A percentile compares a stretch with the other conserved stretches of the same genome.
These are phyloP conservation scores for Diaporthe ilicicola DNA, from an alignment of 2,329 filamentous ascomycete genomes.

Conservation along the genomic window DNA sequence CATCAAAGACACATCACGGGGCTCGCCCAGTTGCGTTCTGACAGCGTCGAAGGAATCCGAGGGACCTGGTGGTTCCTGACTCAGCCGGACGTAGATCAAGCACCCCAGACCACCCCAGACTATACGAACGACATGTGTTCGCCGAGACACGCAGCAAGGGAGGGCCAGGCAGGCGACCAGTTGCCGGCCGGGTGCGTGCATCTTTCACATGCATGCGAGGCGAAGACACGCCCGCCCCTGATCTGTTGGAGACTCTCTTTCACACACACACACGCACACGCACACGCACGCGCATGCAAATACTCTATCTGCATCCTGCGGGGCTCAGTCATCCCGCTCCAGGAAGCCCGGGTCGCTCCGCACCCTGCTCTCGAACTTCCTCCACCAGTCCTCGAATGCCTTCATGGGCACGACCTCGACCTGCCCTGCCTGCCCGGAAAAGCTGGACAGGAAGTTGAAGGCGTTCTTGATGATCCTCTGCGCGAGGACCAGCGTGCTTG, in stretches of 20 bases:
- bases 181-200: conserved; percentile 7
- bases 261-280: not conserved
- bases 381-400: conserved; percentile 98
- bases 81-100: not conserved
- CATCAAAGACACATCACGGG: not conserved
- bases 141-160: not conserved
- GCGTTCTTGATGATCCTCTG: conserved; percentile 96
- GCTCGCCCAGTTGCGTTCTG: conserved; percentile 5
- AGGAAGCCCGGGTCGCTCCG: conserved; percentile 89
- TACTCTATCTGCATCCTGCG: not conserved
- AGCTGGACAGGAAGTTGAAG: conserved; percentile 94
- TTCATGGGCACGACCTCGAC: conserved; percentile 92
- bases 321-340: conserved; percentile 61
- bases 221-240: not conserved
- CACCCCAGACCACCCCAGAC: not conserved
- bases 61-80: not conserved
- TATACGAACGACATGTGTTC: not conserved
- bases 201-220: not conserved
- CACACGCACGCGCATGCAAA: not conserved
- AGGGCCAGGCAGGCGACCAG: not conserved
- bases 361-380: conserved; percentile 89
- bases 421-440: conserved; percentile 70
- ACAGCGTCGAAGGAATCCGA: conserved; percentile 11
- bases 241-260: not conserved
- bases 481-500: conserved; percentile 81